Base-by-base conservation (phyloP, 192 early-diverging fungal species). In the Umbelopsis isabellina region DNA sequence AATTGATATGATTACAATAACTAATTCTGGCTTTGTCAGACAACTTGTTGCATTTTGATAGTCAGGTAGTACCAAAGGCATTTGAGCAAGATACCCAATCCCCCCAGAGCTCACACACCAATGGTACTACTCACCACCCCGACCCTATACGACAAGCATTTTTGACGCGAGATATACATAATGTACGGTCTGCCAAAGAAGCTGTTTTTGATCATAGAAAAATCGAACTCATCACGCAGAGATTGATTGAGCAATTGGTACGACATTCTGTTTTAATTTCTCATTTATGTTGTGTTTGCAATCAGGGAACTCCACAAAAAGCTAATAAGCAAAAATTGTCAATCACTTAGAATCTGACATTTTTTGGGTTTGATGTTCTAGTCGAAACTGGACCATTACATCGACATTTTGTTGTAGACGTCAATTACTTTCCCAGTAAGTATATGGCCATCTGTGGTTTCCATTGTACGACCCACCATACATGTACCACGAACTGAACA, bases 351-450 rank as follows among this genome's bases (percentile, higher is more conserved):
- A 74, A 71, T 0, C 65, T 80, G 44, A 80, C 78, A 1, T 80
- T 80, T 58, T 80, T 80, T 72, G 78, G 78, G 6, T 80, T 73
- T 73, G 78, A 80, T 46, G 71, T 80, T 22, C 37, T 80, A 12
- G 46, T 80, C 16, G 50, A 75, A 49, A 64, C 73, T 9, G 53
- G 49, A 3, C 66, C 70, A 13, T n/a, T 18, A 13, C 68, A 73
- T 27, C 49, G 41, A 12, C 70, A 75, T 72, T 80, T 65, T 67
- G 50, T 80, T 23, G 73, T 75, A 25, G 78, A 80, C 58, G 73
- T 75, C n/a, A 80, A 80, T 48, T 80, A 80, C 55, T 80, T 80
- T 46, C 73, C 78, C 37, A 75, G 78, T 80, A 66, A 64, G 70
- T 74, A 15, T n/a, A 49, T 9, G 3, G 46, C 52, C 33, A 7